These are phyloP conservation scores for Pseudogymnoascus sp. DNA, from an alignment of 2,329 filamentous ascomycete genomes.

Conservation along the genomic window DNA sequence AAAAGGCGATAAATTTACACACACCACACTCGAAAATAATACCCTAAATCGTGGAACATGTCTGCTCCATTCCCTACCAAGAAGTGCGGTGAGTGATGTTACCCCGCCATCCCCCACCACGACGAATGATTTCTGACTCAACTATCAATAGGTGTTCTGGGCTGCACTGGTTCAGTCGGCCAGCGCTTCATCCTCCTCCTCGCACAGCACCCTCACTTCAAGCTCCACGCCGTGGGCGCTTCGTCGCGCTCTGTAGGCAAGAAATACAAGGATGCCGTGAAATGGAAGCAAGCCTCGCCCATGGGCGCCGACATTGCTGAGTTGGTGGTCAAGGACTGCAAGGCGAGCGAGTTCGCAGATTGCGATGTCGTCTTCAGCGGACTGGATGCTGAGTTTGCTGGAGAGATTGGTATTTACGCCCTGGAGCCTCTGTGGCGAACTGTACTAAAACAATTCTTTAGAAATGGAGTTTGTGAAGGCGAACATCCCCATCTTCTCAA, in stretches of 20 bases:
- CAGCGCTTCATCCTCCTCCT: constrained; percentile 93
- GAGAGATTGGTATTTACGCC: constrained; percentile 69
- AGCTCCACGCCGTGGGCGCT: constrained; percentile 81
- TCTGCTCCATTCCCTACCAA: constrained; percentile 43
- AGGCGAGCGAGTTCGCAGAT: constrained; percentile 71
- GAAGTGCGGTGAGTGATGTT: constrained; percentile 38
- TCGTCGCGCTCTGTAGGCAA: constrained; percentile 86
- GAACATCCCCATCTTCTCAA: constrained; percentile 89
- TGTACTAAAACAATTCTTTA: constrained; percentile 30
- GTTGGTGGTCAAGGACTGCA: constrained; percentile 79
- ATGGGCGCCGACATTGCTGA: constrained; percentile 71
- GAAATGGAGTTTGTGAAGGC: constrained; percentile 87
- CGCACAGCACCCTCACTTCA: constrained; percentile 77
- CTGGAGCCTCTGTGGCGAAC: not conserved
- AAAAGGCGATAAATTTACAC: constrained; percentile 1
- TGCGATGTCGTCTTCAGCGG: constrained; percentile 93
- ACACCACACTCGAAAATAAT: not conserved
- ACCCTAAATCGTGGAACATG: not conserved
- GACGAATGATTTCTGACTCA: not conserved
- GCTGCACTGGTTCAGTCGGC: constrained; percentile 88
- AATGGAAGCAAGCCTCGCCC: constrained; percentile 85
- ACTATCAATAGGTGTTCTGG: constrained; percentile 57
- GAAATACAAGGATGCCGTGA: constrained; percentile 87
- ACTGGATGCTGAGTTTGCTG: constrained; percentile 84
- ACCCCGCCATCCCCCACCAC: not conserved